Conservation (phyloP, 139 green algal species). For the Edaphochlamys debaryana region DNA sequence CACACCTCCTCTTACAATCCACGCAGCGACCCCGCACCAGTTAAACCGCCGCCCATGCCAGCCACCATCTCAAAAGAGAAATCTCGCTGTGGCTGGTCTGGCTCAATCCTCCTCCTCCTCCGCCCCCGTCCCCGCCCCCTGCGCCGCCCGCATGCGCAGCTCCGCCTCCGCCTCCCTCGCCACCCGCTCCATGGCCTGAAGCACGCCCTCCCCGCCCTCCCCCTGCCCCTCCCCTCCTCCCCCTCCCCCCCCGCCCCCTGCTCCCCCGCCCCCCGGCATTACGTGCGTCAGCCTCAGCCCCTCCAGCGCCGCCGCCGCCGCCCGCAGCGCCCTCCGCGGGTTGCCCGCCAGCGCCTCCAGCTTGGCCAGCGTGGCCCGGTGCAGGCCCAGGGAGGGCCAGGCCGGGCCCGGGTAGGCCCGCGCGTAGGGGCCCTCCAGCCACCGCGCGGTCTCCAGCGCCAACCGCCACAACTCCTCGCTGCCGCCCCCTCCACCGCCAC, state of each 20-base stretch:
- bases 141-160: not conserved
- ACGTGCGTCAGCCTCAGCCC: constrained; percentile 50
- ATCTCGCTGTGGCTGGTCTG: too few relatives aligned
- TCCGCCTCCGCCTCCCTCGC: constrained; percentile 25
- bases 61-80: too few relatives aligned
- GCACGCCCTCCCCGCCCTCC: not conserved
- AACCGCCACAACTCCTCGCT: constrained; percentile 37
- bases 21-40: too few relatives aligned
- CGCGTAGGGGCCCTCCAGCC: constrained; percentile 57
- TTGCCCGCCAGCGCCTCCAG: constrained; percentile 53
- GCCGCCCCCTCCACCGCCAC: not conserved
- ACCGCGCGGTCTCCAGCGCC: constrained; percentile 46
- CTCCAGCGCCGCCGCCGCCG: constrained; percentile 43
- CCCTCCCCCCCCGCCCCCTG: not conserved
- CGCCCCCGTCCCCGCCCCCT: not conserved
- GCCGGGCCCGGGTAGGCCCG: constrained; percentile 56
- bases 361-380: constrained; percentile 56
- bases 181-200: not conserved
- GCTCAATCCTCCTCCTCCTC: too few relatives aligned
- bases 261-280: too few relatives aligned
- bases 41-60: too few relatives aligned
- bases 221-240: not conserved
- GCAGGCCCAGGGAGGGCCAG: constrained; percentile 54
- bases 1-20: too few relatives aligned
- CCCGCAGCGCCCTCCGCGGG: constrained; percentile 31